Evolutionary conservation across 208 protist genomes (phyloP).

Genomic region (Leishmania turanica): DNA sequence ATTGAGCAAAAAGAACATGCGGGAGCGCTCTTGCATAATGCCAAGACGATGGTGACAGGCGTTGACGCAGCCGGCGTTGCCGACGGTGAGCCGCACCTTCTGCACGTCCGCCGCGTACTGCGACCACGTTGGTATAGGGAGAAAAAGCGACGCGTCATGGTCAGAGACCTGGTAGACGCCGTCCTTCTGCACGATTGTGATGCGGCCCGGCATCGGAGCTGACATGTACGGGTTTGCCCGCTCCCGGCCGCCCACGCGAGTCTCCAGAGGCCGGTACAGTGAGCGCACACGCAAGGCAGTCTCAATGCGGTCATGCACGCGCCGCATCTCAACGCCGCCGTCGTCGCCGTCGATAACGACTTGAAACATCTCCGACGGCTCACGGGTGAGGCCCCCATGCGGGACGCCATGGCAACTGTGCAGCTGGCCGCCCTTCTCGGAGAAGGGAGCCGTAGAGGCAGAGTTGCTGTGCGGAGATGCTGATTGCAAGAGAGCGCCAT

Average conservation of each 20-base stretch:
- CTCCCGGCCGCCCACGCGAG: constrained; percentile 6
- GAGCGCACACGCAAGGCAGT: constrained; percentile 66
- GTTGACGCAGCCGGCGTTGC: constrained; percentile 69
- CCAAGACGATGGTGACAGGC: constrained; percentile 88
- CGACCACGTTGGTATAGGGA: constrained; percentile 50
- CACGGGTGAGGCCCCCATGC: constrained; percentile 2
- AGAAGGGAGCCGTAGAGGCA: not conserved
- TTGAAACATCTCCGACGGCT: constrained; percentile 79
- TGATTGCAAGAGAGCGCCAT: not conserved
- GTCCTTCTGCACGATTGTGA: constrained; percentile 56
- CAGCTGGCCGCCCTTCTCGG: not conserved
- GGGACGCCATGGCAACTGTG: not conserved
- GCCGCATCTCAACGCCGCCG: constrained; percentile 85
- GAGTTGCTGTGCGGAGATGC: not conserved
- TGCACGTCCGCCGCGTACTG: constrained; percentile 79
- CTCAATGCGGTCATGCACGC: constrained; percentile 86
- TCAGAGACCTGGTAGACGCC: constrained; percentile 77
- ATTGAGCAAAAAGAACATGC: constrained; percentile 93
- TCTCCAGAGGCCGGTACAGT: constrained; percentile 41
- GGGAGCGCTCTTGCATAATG: constrained; percentile 93
- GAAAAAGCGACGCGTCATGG: constrained; percentile 40
- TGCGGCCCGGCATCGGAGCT: constrained; percentile 27
- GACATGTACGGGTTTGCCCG: constrained; percentile 22
- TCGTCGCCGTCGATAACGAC: constrained; percentile 92
- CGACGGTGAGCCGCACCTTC: constrained; percentile 69